Evolutionary conservation across 2,329 filamentous ascomycete species (phyloP), one percentile per base, ranked within the genome.

Genomic region (Rhynchosporium graminicola): DNA sequence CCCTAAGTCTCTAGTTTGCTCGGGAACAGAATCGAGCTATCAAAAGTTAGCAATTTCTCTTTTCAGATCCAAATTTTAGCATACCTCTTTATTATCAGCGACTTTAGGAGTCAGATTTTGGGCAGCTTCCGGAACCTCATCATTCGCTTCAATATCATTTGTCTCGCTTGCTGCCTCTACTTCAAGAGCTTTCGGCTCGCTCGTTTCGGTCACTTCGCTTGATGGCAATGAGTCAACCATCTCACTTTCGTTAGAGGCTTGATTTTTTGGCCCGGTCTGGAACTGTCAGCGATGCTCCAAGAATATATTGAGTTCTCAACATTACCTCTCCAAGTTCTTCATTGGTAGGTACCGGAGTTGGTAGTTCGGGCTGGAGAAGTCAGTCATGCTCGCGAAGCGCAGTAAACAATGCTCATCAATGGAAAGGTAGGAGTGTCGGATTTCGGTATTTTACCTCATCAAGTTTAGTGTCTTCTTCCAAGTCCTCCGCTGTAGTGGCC

Each of bases 391-490:
- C 33, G 15, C n/a, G 33, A 26, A 8, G 33, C 9, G 33, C 9
- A 36, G 5, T 36, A 36, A 15, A 48, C 3, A 10, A 48, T 48
- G 3, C 20, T 50, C 20, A 20, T 20, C 20, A 20, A 20, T 20
- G 20, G 20, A 20, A 20, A 20, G 20, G 20, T 20, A 20, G 20
- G 15, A 3, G 15, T 3, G 28, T 15, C 8, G 8, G 36, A 4
- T 36, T 54, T 29, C 40, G 13, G 28, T 57, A 51, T 20, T 61
- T 61, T 28, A 26, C 26, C 28, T 61, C 46, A 5, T 61, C 59
- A 12, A 50, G 51, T 6, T 12, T 43, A 20, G 40, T 8, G 26
- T 54, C 42, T 36, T 36, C 55, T 29, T 47, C 40, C n/a, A 40
- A n/a, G 26, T 47, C 46, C 28, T 58, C 58, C 28, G 29, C 33